Percentiles rank a stretch among this genome's conserved stretches.
Evolutionary conservation across 306 rosid species (phyloP).

Genomic region (Acmispon strigosus): DNA sequence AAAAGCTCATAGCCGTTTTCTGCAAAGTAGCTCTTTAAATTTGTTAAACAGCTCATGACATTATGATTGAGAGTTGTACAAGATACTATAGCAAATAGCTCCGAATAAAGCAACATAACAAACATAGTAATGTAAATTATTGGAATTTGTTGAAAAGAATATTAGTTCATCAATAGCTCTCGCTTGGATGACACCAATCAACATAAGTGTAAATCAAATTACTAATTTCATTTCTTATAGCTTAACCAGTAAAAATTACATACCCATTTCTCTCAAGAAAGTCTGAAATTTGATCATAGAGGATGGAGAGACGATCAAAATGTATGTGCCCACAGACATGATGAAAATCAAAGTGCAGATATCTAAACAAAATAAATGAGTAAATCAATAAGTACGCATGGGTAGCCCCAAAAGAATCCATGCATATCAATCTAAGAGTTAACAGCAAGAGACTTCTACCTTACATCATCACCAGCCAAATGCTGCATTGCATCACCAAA

Average conservation of each 20-base stretch:
- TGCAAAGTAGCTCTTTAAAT: background rate
- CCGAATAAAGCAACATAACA: slow-evolving; percentile 12
- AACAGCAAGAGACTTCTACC: slow-evolving; percentile 55
- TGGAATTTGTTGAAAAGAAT: slow-evolving; percentile 8
- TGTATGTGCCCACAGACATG: slow-evolving; percentile 89
- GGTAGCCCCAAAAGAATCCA: background rate
- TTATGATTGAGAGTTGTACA: background rate
- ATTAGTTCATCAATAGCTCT: slow-evolving; percentile 1
- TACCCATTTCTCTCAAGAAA: slow-evolving; percentile 87
- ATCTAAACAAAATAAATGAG: slow-evolving; percentile 40
- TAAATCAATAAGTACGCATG: background rate
- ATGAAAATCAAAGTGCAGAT: slow-evolving; percentile 95
- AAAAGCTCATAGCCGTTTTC: background rate
- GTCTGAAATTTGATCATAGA: slow-evolving; percentile 84
- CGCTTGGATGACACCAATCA: slow-evolving; percentile 15
- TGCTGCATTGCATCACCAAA: slow-evolving; percentile 65
- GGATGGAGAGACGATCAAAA: slow-evolving; percentile 89
- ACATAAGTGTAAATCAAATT: slow-evolving; percentile 1
- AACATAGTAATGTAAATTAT: slow-evolving; percentile 5
- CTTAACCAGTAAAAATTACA: slow-evolving; percentile 24
- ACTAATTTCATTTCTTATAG: slow-evolving; percentile 6
- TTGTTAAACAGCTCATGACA: slow-evolving; percentile 8
- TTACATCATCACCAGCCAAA: slow-evolving; percentile 66
- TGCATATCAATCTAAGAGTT: slow-evolving; percentile 6
- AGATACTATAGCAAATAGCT: slow-evolving; percentile 6